A percentile compares a stretch with the other conserved stretches of the same genome.
These are phyloP conservation scores for Moricandia moricandioides DNA, from an alignment of 345 rosid genomes.

Conservation along the genomic window DNA sequence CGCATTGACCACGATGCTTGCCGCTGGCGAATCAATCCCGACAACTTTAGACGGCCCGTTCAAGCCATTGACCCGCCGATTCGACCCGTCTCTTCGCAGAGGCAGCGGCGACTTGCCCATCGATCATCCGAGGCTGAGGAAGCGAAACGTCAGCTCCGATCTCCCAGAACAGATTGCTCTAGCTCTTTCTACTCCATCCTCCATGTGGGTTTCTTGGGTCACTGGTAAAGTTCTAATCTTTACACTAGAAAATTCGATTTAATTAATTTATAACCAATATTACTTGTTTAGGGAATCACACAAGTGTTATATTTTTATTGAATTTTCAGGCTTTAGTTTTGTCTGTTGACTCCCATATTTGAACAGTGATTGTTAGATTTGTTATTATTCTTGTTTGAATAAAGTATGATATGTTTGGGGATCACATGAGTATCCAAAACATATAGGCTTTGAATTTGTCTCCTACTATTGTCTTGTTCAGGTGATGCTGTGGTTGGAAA, in stretches of 20 bases:
- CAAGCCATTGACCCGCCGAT: constrained; percentile 55
- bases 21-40: constrained; percentile 39
- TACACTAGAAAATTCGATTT: not conserved
- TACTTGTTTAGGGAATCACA: not conserved
- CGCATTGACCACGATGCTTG: not conserved
- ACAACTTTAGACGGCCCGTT: constrained; percentile 83
- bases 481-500: constrained; percentile 69
- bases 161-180: constrained; percentile 76
- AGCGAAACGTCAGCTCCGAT: constrained; percentile 50
- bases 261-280: not conserved
- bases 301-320: not conserved
- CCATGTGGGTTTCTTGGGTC: constrained; percentile 91
- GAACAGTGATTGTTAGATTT: not conserved
- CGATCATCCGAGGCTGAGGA: constrained; percentile 61
- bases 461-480: constrained; percentile 26
- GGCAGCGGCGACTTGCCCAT: constrained; percentile 83
- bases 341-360: not conserved
- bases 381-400: too few relatives aligned
- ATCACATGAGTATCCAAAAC: not conserved
- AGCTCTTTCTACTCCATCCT: constrained; percentile 66
- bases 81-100: constrained; percentile 68
- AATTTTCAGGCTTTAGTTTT: not conserved
- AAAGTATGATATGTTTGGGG: not conserved
- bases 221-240: constrained; percentile 48
- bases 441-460: not conserved